Conservation (phyloP, 495 filamentous ascomycete species). For the Hamigera avellanea region DNA sequence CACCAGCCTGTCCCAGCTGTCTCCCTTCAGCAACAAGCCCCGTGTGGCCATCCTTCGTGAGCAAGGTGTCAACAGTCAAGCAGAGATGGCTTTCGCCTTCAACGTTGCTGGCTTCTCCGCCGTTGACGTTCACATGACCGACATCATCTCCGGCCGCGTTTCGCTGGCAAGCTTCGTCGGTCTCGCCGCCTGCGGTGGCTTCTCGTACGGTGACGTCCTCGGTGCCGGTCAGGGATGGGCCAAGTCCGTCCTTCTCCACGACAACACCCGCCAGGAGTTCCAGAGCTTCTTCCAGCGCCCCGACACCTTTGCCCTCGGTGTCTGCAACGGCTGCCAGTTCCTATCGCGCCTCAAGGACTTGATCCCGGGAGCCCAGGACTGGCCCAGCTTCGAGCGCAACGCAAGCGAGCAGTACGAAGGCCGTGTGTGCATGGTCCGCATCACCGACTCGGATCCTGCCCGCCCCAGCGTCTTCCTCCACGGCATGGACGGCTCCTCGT, state of each 20-base stretch:
- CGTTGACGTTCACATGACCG: slow-evolving; percentile 94
- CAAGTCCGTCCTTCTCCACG: slow-evolving; percentile 80
- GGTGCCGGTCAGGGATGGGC: slow-evolving; percentile 95
- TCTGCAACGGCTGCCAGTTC: slow-evolving; percentile 98
- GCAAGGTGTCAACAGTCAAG: slow-evolving; percentile 88
- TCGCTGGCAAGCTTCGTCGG: slow-evolving; percentile 75
- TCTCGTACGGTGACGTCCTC: slow-evolving; percentile 93
- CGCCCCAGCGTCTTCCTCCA: slow-evolving; percentile 77
- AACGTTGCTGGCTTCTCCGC: slow-evolving; percentile 80
- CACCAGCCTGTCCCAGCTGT: slow-evolving; percentile 46
- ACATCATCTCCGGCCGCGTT: slow-evolving; percentile 64
- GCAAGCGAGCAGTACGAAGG: slow-evolving; percentile 86
- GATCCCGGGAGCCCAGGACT: slow-evolving; percentile 75
- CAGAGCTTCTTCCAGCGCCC: slow-evolving; percentile 74
- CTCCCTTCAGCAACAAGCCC: slow-evolving; percentile 62
- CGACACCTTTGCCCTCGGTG: slow-evolving; percentile 87
- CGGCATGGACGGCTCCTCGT: slow-evolving; percentile 72
- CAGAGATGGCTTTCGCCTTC: slow-evolving; percentile 98
- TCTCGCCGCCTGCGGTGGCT: slow-evolving; percentile 89
- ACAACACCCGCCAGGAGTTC: slow-evolving; percentile 65
- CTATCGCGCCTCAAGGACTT: slow-evolving; percentile 69
- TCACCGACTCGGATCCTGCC: slow-evolving; percentile 45
- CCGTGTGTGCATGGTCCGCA: slow-evolving; percentile 77
- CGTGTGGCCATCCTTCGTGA: slow-evolving; percentile 90
- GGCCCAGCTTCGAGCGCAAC: slow-evolving; percentile 85